Percentiles rank a stretch among this genome's conserved stretches.
These are phyloP conservation scores for Penicillium sp. DNA, from an alignment of 2,329 filamentous ascomycete species.

Conservation along the genomic window DNA sequence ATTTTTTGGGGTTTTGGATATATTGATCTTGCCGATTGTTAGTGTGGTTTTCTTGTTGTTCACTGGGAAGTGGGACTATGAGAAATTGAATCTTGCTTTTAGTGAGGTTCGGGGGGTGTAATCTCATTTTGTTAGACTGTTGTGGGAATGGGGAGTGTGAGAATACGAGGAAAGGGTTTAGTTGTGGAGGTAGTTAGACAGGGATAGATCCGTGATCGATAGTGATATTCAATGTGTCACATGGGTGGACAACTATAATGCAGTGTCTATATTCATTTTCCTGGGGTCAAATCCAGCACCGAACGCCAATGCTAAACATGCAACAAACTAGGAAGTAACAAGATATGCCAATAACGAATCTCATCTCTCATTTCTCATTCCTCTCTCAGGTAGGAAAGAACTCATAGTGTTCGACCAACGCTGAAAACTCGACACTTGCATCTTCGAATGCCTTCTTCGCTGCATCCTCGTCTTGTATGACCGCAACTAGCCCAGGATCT, in stretches of 20 bases:
- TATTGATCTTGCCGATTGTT: constrained; percentile 50
- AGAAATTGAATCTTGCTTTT: constrained; percentile 53
- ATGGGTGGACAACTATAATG: not conserved
- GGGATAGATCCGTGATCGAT: not conserved
- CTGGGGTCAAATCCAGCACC: not conserved
- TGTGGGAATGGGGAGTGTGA: no score
- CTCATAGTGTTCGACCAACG: not conserved
- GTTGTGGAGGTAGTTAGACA: not conserved
- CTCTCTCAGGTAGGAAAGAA: not conserved
- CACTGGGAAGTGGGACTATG: constrained; percentile 53
- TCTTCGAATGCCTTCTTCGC: constrained; percentile 1
- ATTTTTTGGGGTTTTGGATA: constrained; percentile 57
- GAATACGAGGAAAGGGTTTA: no score
- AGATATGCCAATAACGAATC: not conserved
- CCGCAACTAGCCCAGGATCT: constrained; percentile 26
- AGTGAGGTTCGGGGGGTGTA: constrained; percentile 42
- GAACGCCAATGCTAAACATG: constrained; percentile 15
- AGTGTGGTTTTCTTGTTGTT: constrained; percentile 34
- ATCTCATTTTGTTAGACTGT: not conserved
- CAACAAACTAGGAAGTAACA: not conserved
- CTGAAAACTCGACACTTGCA: not conserved
- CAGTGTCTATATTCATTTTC: not conserved
- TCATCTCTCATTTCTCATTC: not conserved
- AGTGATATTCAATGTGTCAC: not conserved
- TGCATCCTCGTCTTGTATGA: constrained; percentile 21